These are phyloP conservation scores for Fusarium xylarioides DNA, from an alignment of 2,329 filamentous ascomycete genomes.

Conservation along the genomic window DNA sequence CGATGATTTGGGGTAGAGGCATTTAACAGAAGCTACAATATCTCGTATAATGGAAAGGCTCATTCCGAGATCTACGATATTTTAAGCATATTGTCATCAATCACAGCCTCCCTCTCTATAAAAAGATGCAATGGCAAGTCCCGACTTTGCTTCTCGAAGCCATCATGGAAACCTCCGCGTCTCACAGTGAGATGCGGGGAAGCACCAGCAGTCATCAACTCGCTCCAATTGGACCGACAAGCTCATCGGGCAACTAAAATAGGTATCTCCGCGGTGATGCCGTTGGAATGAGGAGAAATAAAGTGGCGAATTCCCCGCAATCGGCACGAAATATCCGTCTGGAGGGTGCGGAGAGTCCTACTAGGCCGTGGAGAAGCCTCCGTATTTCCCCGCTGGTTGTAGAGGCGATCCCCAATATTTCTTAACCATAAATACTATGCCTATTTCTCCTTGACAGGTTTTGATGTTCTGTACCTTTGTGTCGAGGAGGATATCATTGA, in stretches of 20 bases:
- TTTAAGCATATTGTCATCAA: accelerated
- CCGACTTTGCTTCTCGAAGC: neutral
- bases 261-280: neutral
- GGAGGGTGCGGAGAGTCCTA: neutral
- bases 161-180: neutral
- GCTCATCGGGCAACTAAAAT: neutral
- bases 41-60: accelerated
- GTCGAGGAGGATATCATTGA: neutral
- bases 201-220: neutral
- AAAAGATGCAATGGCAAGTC: neutral
- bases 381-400: neutral
- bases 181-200: neutral
- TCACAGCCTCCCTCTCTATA: neutral
- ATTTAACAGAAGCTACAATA: neutral
- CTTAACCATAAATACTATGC: neutral
- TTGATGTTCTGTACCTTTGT: neutral
- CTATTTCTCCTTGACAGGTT: accelerated
- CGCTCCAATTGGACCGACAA: accelerated
- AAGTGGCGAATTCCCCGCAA: neutral
- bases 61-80: neutral
- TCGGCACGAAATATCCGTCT: constrained; percentile 15
- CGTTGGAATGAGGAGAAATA: neutral
- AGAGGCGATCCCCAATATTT: neutral
- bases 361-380: neutral
- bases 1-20: neutral